Evolutionary conservation across 1,139 yeast species (phyloP).

Genomic region (Candida labiduridarum): DNA sequence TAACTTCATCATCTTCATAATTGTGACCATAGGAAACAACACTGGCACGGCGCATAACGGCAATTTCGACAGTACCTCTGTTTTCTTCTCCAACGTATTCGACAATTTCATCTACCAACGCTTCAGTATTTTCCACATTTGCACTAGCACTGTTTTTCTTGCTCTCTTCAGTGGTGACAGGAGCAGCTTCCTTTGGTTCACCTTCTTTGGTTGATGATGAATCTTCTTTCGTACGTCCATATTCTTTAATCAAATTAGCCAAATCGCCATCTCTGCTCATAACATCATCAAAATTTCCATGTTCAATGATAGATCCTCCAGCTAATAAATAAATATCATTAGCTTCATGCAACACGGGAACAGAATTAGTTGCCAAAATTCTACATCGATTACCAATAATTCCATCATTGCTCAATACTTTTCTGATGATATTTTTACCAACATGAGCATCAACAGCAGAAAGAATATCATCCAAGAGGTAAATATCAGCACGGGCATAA

Average conservation of each 20-base stretch:
- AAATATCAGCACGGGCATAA: conserved; percentile 39
- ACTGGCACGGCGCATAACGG: conserved; percentile 22
- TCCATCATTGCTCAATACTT: conserved; percentile 30
- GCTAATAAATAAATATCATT: conserved; percentile 29
- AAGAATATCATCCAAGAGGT: conserved; percentile 36
- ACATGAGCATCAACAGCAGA: conserved; percentile 42
- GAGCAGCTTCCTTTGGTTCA: conserved; percentile 25
- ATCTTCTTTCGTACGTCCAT: conserved; percentile 24
- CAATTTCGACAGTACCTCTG: conserved; percentile 14
- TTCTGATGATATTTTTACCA: conserved; percentile 32
- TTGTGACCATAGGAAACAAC: conserved; percentile 25
- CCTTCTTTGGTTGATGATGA: conserved; percentile 22
- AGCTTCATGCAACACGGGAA: conserved; percentile 32
- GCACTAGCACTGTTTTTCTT: conserved; percentile 33
- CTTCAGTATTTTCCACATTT: conserved; percentile 18
- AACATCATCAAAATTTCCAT: conserved; percentile 33
- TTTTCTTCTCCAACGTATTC: conserved; percentile 29
- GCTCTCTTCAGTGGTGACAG: conserved; percentile 24
- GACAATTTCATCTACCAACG: conserved; percentile 20
- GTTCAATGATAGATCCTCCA: conserved; percentile 28
- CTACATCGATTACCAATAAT: conserved; percentile 31
- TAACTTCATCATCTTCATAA: conserved; percentile 20
- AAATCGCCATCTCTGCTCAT: conserved; percentile 34
- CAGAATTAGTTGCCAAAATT: conserved; percentile 37
- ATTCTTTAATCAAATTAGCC: conserved; percentile 28